Evolutionary conservation across 1,284 basidiomycete species (phyloP).

Genomic region (Ustilago esculenta): DNA sequence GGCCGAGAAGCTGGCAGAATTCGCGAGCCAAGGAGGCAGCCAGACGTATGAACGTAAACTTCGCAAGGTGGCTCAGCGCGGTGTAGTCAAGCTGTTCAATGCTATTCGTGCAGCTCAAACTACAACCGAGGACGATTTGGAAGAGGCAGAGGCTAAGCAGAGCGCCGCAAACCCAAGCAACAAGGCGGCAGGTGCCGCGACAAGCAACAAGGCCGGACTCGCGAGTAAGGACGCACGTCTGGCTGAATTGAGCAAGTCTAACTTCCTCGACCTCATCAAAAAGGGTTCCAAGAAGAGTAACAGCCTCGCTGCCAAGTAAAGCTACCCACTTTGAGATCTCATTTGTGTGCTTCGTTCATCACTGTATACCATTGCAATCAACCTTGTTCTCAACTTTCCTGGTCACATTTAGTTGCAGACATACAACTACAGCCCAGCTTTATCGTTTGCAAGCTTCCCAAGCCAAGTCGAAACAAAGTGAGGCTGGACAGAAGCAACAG

Average conservation of each 20-base stretch:
- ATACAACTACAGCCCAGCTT: too few species aligned
- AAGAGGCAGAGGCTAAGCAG: slow-evolving; percentile 44
- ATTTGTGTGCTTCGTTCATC: background rate
- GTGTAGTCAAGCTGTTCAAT: slow-evolving; percentile 67
- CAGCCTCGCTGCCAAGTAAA: slow-evolving; percentile 37
- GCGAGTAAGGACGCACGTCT: slow-evolving; percentile 57
- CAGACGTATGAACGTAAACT: slow-evolving; percentile 60
- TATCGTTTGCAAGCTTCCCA: too few species aligned
- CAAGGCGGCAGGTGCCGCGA: background rate
- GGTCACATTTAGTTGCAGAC: too few species aligned
- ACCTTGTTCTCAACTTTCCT: too few species aligned
- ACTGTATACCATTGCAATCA: slow-evolving; percentile 30
- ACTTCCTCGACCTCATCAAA: slow-evolving; percentile 64
- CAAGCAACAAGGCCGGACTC: slow-evolving; percentile 41
- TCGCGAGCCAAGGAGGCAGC: slow-evolving; percentile 53
- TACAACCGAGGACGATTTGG: slow-evolving; percentile 56
- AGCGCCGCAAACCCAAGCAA: slow-evolving; percentile 8
- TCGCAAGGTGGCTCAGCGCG: slow-evolving; percentile 64
- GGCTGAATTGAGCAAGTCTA: slow-evolving; percentile 61
- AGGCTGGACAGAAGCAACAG: too few species aligned
- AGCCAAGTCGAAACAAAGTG: too few species aligned
- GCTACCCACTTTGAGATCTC: too few species aligned
- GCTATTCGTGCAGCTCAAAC: slow-evolving; percentile 65
- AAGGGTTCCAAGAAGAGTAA: slow-evolving; percentile 28
- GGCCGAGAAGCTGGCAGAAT: slow-evolving; percentile 29